A percentile compares a stretch with the other conserved stretches of the same genome.
Conservation (phyloP, 192 early-diverging fungal species). For the Geranomyces variabilis region DNA sequence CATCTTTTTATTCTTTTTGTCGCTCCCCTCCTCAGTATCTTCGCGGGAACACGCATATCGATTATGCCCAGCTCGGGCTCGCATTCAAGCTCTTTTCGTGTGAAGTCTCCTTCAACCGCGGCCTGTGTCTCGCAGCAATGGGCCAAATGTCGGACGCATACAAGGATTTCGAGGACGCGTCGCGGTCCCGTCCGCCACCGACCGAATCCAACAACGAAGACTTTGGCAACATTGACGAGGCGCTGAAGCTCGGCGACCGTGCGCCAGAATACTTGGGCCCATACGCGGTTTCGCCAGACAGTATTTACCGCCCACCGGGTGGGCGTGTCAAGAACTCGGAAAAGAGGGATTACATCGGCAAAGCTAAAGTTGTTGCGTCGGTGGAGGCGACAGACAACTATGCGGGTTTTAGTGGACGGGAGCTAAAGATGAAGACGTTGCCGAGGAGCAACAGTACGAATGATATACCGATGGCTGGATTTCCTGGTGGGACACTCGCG, state of each 20-base stretch:
- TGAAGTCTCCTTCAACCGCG: constrained; percentile 91
- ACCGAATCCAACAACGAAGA: constrained; percentile 20
- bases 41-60: constrained; percentile 82
- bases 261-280: constrained; percentile 41
- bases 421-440: constrained; percentile 45
- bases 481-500: neutral
- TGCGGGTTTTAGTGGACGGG: constrained; percentile 63
- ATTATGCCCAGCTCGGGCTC: constrained; percentile 94
- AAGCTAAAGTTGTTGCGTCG: constrained; percentile 82
- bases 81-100: constrained; percentile 86
- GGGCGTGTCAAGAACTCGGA: constrained; percentile 83
- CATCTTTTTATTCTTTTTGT: neutral
- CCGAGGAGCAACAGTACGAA: constrained; percentile 14
- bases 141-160: constrained; percentile 71
- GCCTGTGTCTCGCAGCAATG: constrained; percentile 77
- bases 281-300: constrained; percentile 68
- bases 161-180: constrained; percentile 74
- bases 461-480: constrained; percentile 14
- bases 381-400: constrained; percentile 63
- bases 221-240: constrained; percentile 48
- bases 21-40: constrained; percentile 38
- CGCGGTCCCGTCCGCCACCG: neutral
- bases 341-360: constrained; percentile 78
- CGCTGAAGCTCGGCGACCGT: constrained; percentile 40
- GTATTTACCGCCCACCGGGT: constrained; percentile 82